phyloP scores from a whole-genome alignment of 371 early-diverging fungal genomes.

The Rhizopus arrhizus region DNA sequence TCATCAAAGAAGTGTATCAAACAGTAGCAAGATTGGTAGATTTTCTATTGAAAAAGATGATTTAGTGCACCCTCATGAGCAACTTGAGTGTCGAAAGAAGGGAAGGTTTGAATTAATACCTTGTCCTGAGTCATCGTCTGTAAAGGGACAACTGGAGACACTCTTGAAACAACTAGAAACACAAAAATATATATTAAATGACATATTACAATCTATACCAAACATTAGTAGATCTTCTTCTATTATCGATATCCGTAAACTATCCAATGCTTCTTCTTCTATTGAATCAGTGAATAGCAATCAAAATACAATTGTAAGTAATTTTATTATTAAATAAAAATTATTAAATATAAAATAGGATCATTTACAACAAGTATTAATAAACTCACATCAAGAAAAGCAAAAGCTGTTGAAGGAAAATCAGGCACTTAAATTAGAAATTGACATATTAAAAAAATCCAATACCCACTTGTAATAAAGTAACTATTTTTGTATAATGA shows the following conservation, averaged over 20 bases:
- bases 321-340: background rate
- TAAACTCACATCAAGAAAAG: conserved; percentile 24
- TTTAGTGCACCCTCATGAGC: background rate
- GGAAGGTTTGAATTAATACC: conserved; percentile 19
- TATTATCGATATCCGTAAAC: background rate
- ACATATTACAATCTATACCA: conserved; percentile 19
- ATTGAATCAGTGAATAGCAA: too few species aligned
- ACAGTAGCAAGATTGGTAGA: conserved; percentile 28
- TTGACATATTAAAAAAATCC: background rate
- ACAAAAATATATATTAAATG: conserved; percentile 18
- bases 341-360: background rate
- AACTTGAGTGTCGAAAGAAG: conserved; percentile 28
- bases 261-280: background rate
- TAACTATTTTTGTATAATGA: too few species aligned
- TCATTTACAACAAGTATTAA: conserved; percentile 24
- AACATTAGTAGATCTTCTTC: background rate
- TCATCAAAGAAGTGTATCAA: conserved; percentile 5
- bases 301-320: background rate
- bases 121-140: background rate
- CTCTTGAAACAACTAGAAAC: conserved; percentile 1
- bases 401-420: conserved; percentile 26
- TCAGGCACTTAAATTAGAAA: conserved; percentile 22
- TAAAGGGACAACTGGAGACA: background rate
- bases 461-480: too few species aligned
- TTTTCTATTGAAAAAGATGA: conserved; percentile 32